Evolutionary conservation across 2,329 filamentous ascomycete species (phyloP).

Genomic region (Hirsutella minnesotensis): DNA sequence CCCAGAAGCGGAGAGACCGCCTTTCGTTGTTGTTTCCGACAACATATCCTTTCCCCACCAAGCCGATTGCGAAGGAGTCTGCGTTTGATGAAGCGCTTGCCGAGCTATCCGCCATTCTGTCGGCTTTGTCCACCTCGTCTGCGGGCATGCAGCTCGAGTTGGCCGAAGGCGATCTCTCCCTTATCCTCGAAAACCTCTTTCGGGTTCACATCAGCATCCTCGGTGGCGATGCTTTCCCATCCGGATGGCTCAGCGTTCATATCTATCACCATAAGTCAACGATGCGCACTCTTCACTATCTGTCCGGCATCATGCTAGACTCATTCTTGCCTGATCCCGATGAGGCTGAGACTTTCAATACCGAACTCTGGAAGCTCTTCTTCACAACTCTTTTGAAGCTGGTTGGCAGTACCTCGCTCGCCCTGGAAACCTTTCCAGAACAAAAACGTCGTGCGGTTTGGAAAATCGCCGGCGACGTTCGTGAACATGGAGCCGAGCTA

Average conservation of each 20-base stretch:
- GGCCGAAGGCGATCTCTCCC: constrained; percentile 60
- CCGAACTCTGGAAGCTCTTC: constrained; percentile 86
- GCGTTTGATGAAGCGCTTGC: constrained; percentile 76
- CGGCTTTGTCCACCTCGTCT: constrained; percentile 64
- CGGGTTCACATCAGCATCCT: constrained; percentile 84
- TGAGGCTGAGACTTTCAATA: constrained; percentile 84
- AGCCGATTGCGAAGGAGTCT: constrained; percentile 47
- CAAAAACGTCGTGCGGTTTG: constrained; percentile 93
- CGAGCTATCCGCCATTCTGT: constrained; percentile 79
- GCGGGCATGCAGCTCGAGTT: constrained; percentile 63
- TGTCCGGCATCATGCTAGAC: constrained; percentile 69
- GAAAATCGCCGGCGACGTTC: constrained; percentile 96
- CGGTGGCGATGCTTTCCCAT: constrained; percentile 78
- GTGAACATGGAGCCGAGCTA: constrained; percentile 80
- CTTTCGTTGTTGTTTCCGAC: constrained; percentile 86
- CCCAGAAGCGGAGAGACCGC: constrained; percentile 43
- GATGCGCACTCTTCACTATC: constrained; percentile 72
- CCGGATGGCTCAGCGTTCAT: constrained; percentile 81
- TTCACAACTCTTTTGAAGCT: constrained; percentile 83
- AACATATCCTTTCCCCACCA: constrained; percentile 77
- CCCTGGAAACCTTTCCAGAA: constrained; percentile 90
- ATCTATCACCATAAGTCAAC: constrained; percentile 89
- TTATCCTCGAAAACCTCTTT: constrained; percentile 66
- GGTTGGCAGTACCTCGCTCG: constrained; percentile 77
- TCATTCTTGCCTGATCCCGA: constrained; percentile 80